Conservation (phyloP, 441 rosid species). For the Adansonia grandidieri region DNA sequence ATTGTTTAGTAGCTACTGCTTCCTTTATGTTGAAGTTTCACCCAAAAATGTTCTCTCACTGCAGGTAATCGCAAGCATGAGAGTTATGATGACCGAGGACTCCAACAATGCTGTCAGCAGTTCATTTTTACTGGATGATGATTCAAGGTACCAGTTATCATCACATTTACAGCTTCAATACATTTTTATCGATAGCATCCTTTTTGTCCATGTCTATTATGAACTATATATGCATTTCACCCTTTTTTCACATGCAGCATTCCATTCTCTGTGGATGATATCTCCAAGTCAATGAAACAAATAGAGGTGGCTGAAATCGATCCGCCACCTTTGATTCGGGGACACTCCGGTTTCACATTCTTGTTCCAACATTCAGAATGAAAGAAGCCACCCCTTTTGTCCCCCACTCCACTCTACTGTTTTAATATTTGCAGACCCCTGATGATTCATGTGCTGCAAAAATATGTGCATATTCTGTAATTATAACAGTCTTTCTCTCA, state of each 20-base stretch:
- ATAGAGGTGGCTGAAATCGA: conserved; percentile 85
- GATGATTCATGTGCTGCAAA: neutral
- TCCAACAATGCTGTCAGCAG: conserved; percentile 89
- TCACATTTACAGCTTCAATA: neutral
- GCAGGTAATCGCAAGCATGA: conserved; percentile 92
- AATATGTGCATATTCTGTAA: conserved; percentile 20
- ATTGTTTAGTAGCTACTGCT: neutral
- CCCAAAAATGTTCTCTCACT: conserved; percentile 22
- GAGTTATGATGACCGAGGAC: conserved; percentile 94
- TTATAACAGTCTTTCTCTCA: conserved; percentile 4
- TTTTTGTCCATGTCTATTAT: neutral
- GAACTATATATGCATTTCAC: neutral
- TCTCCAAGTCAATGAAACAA: conserved; percentile 90
- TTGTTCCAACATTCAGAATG: conserved; percentile 76
- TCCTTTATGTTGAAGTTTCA: neutral
- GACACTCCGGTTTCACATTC: conserved; percentile 87
- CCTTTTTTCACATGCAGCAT: conserved; percentile 57
- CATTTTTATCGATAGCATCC: neutral
- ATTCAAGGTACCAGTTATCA: conserved; percentile 62
- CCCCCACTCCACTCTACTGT: neutral
- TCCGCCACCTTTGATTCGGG: conserved; percentile 79
- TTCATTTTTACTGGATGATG: conserved; percentile 94
- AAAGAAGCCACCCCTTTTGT: conserved; percentile 21
- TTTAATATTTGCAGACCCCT: conserved; percentile 1
- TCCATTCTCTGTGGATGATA: conserved; percentile 92